Percentiles rank a stretch among this genome's conserved stretches.
These are phyloP conservation scores for Elongisporangium undulatum DNA, from an alignment of 352 stramenopile genomes.

Conservation along the genomic window DNA sequence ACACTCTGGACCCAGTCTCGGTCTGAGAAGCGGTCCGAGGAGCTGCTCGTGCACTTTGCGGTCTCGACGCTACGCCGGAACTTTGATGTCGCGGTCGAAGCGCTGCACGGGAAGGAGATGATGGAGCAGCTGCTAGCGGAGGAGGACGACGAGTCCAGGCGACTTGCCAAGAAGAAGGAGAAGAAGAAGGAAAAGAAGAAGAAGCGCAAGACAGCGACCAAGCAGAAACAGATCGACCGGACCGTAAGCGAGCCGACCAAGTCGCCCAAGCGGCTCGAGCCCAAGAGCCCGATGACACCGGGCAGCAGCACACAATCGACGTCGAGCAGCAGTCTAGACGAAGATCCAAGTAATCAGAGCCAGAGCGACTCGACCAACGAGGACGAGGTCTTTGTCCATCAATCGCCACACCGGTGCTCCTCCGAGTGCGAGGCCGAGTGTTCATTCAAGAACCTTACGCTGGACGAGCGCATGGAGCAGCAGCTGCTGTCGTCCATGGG, in stretches of 20 bases:
- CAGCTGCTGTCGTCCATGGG: slow-evolving; percentile 83
- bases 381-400: slow-evolving; percentile 19
- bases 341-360: slow-evolving; percentile 26
- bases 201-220: slow-evolving; percentile 75
- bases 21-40: slow-evolving; percentile 70
- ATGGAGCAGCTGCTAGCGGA: slow-evolving; percentile 84
- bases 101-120: slow-evolving; percentile 82
- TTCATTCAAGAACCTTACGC: slow-evolving; percentile 34
- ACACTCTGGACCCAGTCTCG: slow-evolving; percentile 76
- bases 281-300: slow-evolving; percentile 19
- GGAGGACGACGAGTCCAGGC: slow-evolving; percentile 75
- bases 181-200: slow-evolving; percentile 90
- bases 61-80: slow-evolving; percentile 73
- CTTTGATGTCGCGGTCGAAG: slow-evolving; percentile 82
- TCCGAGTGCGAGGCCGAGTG: slow-evolving; percentile 48
- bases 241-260: slow-evolving; percentile 18
- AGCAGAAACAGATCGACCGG: slow-evolving; percentile 57
- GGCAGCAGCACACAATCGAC: slow-evolving; percentile 10
- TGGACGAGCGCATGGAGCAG: slow-evolving; percentile 72
- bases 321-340: slow-evolving; percentile 21
- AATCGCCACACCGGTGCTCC: slow-evolving; percentile 41
- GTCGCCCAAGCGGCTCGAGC: slow-evolving; percentile 12
- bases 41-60: slow-evolving; percentile 75
- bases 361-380: slow-evolving; percentile 31
- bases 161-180: slow-evolving; percentile 81